Evolutionary conservation across 805 yeast genomes (phyloP), one percentile per base, ranked within the genome.

Genomic region (Candida sithepensis): DNA sequence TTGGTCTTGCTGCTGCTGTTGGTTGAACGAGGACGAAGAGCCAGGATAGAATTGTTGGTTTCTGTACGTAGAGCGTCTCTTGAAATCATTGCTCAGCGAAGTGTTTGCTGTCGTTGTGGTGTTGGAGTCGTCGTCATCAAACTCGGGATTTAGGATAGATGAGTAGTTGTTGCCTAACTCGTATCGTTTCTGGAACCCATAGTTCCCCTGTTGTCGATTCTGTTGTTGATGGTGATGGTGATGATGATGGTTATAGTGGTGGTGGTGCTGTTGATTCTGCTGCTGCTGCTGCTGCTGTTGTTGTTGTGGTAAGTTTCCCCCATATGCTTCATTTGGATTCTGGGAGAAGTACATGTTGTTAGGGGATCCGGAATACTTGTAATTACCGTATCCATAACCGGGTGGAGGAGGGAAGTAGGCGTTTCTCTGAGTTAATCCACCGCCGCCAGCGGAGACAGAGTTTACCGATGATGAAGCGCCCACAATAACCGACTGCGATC

Each of bases 111-210:
- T 16, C 20, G 19, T 16, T 16, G 38, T n/a, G 3, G 21, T 34
- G 7, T 12, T 34, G 6, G 19, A 13, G 21, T 49, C 42, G 5
- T 46, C 48, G 14, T 52, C 55, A 30, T 55, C 58, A 28, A 53
- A 52, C 36, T 57, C 58, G 10, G 61, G 58, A 40, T 56, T 52
- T 34, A 60, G 26, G 14, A 58, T 60, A 12, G 63, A 57, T 9
- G 57, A 54, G 44, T 60, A 60, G 43, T 60, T 57, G 46, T 60
- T 60, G 3, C 64, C 64, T 14, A 60, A 49, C 30, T 53, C 55
- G 18, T 38, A 38, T 28, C 47, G 47, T 21, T 36, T 43, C 36
- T 46, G 49, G 22, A 33, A 16, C 18, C 44, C 48, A 24, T 20
- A 26, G 12, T n/a, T 23, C 8, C 41, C 41, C 21, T n/a, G 24